Evolutionary conservation across 2,329 filamentous ascomycete genomes (phyloP), one percentile per base, ranked within the genome.

Genomic region (Nigrograna mackinnonii): DNA sequence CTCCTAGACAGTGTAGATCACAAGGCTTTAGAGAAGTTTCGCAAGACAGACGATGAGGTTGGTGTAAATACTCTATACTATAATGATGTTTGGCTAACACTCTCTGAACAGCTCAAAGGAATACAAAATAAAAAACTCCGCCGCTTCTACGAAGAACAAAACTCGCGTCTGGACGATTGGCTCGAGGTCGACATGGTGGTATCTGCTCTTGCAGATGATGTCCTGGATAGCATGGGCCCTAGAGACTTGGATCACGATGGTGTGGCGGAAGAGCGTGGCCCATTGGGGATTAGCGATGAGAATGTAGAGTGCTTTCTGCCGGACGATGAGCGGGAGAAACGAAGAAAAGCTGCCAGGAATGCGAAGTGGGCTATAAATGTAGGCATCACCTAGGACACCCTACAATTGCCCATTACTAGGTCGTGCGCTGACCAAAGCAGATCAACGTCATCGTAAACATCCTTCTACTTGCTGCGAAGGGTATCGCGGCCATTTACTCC

Each of bases 361-460:
- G 78, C 79, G 0, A 75, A 71, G 50, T 79, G 77, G 75, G 80
- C 80, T 0, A 80, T 82, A 54, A 80, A 81, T 55, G 72, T 71
- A 49, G 44, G 66, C 50, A 5, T 12, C 13, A 6, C 4, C 5
- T 30, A 6, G 9, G 6, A 16, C n/a, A 2, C 6, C 22, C n/a
- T 2, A 5, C 22, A 28, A 4, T 17, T 21, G 12, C 48, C 54
- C 4, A 60, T 44, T n/a, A n/a, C n/a, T n/a, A n/a, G n/a, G n/a
- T n/a, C n/a, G n/a, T n/a, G n/a, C n/a, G n/a, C n/a, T n/a, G n/a
- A n/a, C n/a, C n/a, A n/a, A n/a, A 1, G 13, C 43, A 74, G 70
- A 74, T 83, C 57, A 84, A 84, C 46, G 74, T 84, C 5, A 60
- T 78, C n/a, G 80, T 80, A 28, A 84, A 84, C 51, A 72, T 82